phyloP scores from a whole-genome alignment of 2,329 filamentous ascomycete species.

The Talaromyces sp. region DNA sequence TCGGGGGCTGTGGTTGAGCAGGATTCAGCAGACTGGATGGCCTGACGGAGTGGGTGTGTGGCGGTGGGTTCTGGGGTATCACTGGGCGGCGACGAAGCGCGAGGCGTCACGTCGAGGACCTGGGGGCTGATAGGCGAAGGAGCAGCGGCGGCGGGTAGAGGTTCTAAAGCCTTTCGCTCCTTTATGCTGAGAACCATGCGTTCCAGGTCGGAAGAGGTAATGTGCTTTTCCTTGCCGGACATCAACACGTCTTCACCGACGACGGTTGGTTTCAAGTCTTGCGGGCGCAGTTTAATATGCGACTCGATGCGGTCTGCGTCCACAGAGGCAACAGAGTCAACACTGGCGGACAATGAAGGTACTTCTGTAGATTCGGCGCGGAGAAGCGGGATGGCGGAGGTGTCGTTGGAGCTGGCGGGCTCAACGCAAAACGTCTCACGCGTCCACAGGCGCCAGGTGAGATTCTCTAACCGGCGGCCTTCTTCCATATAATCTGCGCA shows the following conservation, averaged over 20 bases:
- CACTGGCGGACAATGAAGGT: slow-evolving; percentile 70
- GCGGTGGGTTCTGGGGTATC: slow-evolving; percentile 4
- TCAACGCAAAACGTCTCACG: slow-evolving; percentile 87
- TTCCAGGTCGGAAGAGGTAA: slow-evolving; percentile 86
- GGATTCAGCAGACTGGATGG: slow-evolving; percentile 38
- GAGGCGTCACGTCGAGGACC: slow-evolving; percentile 39
- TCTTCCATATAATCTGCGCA: slow-evolving; percentile 92
- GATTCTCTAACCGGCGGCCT: slow-evolving; percentile 85
- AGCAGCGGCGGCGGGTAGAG: slow-evolving; percentile 44
- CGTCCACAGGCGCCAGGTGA: slow-evolving; percentile 94
- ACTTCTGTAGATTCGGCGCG: slow-evolving; percentile 47
- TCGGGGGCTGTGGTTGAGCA: slow-evolving; percentile 51
- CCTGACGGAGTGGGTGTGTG: slow-evolving; percentile 22
- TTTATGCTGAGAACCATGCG: slow-evolving; percentile 93
- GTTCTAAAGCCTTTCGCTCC: slow-evolving; percentile 67
- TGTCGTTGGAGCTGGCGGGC: slow-evolving; percentile 48
- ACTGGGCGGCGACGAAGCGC: slow-evolving; percentile 34
- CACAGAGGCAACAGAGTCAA: slow-evolving; percentile 65
- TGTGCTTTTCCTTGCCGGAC: slow-evolving; percentile 74
- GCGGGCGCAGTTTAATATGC: slow-evolving; percentile 59
- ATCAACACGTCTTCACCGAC: slow-evolving; percentile 59
- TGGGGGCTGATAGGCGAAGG: slow-evolving; percentile 19
- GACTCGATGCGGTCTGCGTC: slow-evolving; percentile 50
- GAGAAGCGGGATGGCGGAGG: slow-evolving; percentile 44
- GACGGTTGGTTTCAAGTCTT: slow-evolving; percentile 56